phyloP scores from a whole-genome alignment of 768 basidiomycete species.

The Boletus sp. region DNA sequence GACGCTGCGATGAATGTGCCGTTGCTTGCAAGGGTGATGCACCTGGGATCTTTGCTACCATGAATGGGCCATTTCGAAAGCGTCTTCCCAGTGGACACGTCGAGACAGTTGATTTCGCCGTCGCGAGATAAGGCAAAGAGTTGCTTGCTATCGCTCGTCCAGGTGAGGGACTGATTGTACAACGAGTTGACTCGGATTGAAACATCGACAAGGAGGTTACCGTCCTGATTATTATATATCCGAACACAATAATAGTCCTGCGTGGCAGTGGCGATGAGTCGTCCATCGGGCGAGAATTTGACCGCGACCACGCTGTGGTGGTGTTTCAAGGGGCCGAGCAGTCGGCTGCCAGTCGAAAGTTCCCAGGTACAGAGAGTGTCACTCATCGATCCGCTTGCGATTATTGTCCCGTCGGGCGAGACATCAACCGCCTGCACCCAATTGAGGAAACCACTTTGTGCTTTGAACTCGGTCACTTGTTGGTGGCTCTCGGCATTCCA shows the following conservation, averaged over 20 bases:
- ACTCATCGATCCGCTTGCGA: constrained; percentile 9
- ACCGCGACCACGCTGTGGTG: background rate
- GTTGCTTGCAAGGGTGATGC: background rate
- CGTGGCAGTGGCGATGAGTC: background rate
- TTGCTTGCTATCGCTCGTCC: background rate
- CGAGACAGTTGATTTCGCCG: background rate
- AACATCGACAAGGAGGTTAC: background rate
- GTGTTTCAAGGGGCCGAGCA: background rate
- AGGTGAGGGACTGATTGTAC: background rate
- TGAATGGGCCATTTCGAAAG: background rate
- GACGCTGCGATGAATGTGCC: background rate
- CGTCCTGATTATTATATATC: background rate
- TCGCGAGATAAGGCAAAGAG: background rate
- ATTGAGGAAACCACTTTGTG: background rate
- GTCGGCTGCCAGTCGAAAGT: background rate
- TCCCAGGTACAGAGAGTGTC: constrained; percentile 7
- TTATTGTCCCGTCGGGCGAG: constrained; percentile 2
- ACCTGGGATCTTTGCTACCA: background rate
- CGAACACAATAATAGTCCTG: background rate
- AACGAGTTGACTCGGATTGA: background rate
- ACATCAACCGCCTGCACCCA: background rate
- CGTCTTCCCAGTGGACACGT: background rate
- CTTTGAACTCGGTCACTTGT: background rate
- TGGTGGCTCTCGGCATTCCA: background rate
- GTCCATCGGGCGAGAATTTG: constrained; percentile 12